Evolutionary conservation across 108 stramenopile genomes (phyloP), one percentile per base, ranked within the genome.

Genomic region (Nannochloropsis oceanica): DNA sequence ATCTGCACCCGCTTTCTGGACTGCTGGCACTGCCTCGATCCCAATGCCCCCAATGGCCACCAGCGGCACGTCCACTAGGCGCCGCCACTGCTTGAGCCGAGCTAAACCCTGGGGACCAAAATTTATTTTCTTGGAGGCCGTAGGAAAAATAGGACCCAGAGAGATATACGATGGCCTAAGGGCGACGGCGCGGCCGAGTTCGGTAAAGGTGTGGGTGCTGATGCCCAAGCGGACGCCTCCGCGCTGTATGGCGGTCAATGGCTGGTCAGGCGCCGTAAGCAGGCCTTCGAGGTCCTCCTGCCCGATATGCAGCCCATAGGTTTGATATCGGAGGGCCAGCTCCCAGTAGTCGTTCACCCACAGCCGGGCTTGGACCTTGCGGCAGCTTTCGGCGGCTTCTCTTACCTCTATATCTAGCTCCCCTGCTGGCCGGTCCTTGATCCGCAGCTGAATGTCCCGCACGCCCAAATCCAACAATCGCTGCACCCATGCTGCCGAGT

Each of bases 341-440:
- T 92, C 88, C 94, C 95, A 96, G 87, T 92, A 87, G 82, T 97
- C 96, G 88, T 97, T 97, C 42, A 97, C 93, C 96, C 96, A 97
- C 27, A 97, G 90, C 26, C 95, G 92, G 26, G 93, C 93, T 11
- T 90, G 91, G 27, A 82, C 88, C 8, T 88, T 84, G 80, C 88
- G 79, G 89, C 96, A 95, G 13, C 81, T 81, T 42, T 42, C 82
- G 12, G 44, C 44, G 12, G 88, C 88, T 18, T 34, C 24, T 18
- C 27, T 85, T 5, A 86, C 84, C 80, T 85, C 85, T 27, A 13
- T 80, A 20, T 83, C 83, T 13, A 89, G 44, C 44, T 80, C 83
- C 24, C 59, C 83, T 27, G 42, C 80, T 14, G 82, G 43, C 42
- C 43, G 59, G 8, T 79, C 82, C 83, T 89, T 89, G 24, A 89